A percentile compares a stretch with the other conserved stretches of the same genome.
phyloP scores from a whole-genome alignment of 2,329 filamentous ascomycete species.

The Cladobotryum mycophilum region DNA sequence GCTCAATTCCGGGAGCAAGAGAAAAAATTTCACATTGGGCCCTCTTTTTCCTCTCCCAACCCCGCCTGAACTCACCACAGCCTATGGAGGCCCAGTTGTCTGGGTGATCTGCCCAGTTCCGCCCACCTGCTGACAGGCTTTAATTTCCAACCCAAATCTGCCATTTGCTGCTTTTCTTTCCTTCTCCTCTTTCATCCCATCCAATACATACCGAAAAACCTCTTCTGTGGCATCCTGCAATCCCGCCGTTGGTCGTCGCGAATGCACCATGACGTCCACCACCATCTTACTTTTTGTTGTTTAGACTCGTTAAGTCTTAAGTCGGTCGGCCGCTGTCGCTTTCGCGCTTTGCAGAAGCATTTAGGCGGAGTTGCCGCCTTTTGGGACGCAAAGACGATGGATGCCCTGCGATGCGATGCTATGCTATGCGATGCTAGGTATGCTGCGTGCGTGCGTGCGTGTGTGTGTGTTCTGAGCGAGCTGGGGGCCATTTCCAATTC shows the following conservation, averaged over 20 bases:
- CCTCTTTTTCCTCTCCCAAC: background rate
- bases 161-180: conserved; percentile 3
- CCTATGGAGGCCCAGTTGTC: background rate
- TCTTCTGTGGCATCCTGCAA: background rate
- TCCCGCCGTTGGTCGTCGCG: background rate
- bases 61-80: background rate
- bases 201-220: background rate
- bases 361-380: background rate
- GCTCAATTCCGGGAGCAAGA: background rate
- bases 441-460: too few species aligned
- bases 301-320: too few species aligned
- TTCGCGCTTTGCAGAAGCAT: background rate
- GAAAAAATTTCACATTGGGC: conserved; percentile 1
- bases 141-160: conserved; percentile 9
- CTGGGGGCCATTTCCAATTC: too few species aligned
- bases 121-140: conserved; percentile 6
- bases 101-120: conserved; percentile 2
- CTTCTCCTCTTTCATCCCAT: background rate
- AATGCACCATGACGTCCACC: background rate
- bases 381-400: background rate
- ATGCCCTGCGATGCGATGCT: too few species aligned
- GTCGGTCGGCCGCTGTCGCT: too few species aligned
- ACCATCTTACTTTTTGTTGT: background rate
- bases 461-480: too few species aligned
- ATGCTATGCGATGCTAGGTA: too few species aligned